Evolutionary conservation across 371 early-diverging fungal genomes (phyloP), one percentile per base, ranked within the genome.

Genomic region (Syncephalastrum contaminatum): DNA sequence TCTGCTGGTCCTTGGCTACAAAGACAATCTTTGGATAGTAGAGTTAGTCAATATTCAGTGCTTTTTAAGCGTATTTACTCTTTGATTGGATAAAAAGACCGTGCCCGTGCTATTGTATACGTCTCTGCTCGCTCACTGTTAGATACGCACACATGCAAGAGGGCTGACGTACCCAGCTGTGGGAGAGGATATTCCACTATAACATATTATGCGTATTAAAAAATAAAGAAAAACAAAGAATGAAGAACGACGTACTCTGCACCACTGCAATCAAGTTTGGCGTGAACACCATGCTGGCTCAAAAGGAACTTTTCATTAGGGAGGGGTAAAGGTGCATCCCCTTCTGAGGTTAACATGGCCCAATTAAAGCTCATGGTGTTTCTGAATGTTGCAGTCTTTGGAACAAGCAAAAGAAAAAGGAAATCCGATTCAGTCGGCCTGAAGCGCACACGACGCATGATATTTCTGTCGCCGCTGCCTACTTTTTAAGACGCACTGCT

Each of bases 341-440:
- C 71, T 49, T 70, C 70, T 7, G 64, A 67, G 19, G 67, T 55
- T 14, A 83, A 36, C 75, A 81, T 75, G 5, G 71, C 75, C 71
- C 83, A 83, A 48, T 83, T 83, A 22, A 83, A 41, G 40, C 80
- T 78, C 83, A 83, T 83, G 56, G 27, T 30, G 36, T 8, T 6
- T 30, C 5, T 8, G 36, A 12, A 12, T 30, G 12, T 30, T 30
- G 36, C 10, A 30, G 12, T 12, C 10, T 30, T 10, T 30, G 10
- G 36, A 30, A 30, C 36, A 12, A 8, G 10, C 36, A 2, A 30
- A 10, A 30, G 10, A 30, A 30, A 30, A 30, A 30, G 10, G 25
- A 25, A 30, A 30, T 30, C 36, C 10, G 3, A 5, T 30, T 2
- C 2, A 30, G 0, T 30, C 36, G 2, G 36, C 36, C 10, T 5